Base-by-base conservation (phyloP, 805 yeast genomes). In the Suhomyces vadensis region DNA sequence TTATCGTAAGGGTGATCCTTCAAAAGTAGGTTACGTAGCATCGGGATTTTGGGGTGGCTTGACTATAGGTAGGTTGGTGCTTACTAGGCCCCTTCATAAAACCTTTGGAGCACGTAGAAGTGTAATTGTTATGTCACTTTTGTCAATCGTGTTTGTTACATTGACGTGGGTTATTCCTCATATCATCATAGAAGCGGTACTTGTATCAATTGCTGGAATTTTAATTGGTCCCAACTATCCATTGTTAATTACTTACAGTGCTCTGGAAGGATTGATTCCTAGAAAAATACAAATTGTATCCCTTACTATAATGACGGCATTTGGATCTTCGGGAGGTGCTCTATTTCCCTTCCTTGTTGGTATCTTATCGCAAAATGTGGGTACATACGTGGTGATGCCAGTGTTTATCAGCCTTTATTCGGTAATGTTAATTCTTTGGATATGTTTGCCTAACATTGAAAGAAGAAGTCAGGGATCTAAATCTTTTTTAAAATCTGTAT, bases 31-130 rank as follows among this genome's bases (percentile, higher is more conserved):
- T 6, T 82, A 78, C 54, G 79, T 83, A 10, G 80, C 85, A 0
- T 76, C 88, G 4, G 83, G 87, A 11, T 84, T 76, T 56, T 85
- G 90, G 90, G 74, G 76, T 19, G 92, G 92, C 0, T 59, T 85
- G 16, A 81, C 90, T 0, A 48, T 75, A 11, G 92, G 92, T 0
- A 66, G 92, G 47, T 61, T 85, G 35, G 49, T 69, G 3, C 61
- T 85, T 6, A 77, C 81, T 0, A 61, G 70, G 14, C 50, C 57
- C 1, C 52, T 73, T 10, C 71, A 71, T 42, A 62, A 61, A 37
- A 40, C 48, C 9, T 35, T 73, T n/a, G 82, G 82, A 3, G 69
- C 71, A 5, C 64, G 79, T 47, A 58, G 79, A 46, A 69, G 74
- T 2, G 72, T 75, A 33, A 50, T 69, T 10, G 36, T 76, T 11